A percentile compares a stretch with the other conserved stretches of the same genome.
These are phyloP conservation scores for Chlorella variabilis DNA, from an alignment of 163 green algal species.

Conservation along the genomic window DNA sequence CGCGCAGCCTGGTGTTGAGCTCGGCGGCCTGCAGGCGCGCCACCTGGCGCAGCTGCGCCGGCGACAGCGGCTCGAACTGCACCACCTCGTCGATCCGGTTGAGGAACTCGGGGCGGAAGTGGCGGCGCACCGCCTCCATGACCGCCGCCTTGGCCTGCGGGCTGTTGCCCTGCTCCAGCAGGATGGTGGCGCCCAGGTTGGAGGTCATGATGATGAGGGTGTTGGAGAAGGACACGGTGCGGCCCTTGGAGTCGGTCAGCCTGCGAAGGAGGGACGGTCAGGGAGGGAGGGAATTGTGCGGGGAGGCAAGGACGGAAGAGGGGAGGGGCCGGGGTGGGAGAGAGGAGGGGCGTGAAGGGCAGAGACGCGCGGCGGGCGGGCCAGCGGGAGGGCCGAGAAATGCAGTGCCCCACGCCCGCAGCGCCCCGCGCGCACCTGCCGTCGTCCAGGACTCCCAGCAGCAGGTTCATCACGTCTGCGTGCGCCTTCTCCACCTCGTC, in stretches of 20 bases:
- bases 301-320: no score
- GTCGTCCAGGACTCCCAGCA: constrained; percentile 86
- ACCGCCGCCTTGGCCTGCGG: constrained; percentile 44
- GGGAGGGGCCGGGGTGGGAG: no score
- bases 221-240: constrained; percentile 88
- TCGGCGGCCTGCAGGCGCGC: constrained; percentile 66
- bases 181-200: constrained; percentile 79
- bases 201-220: constrained; percentile 92
- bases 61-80: constrained; percentile 81
- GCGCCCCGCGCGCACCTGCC: constrained; percentile 52
- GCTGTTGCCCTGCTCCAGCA: constrained; percentile 55
- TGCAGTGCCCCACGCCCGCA: no score
- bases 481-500: constrained; percentile 79
- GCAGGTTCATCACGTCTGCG: constrained; percentile 70
- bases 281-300: no score
- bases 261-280: neutral
- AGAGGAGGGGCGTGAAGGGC: no score
- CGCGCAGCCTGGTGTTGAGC: constrained; percentile 68
- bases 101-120: constrained; percentile 87
- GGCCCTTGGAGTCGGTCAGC: constrained; percentile 88
- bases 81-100: constrained; percentile 78
- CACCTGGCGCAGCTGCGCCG: constrained; percentile 66
- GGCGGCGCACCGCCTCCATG: constrained; percentile 52
- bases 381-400: neutral
- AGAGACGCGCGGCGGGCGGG: no score